Evolutionary conservation across 306 rosid species (phyloP).

Genomic region (Pterocarpus santalinus): DNA sequence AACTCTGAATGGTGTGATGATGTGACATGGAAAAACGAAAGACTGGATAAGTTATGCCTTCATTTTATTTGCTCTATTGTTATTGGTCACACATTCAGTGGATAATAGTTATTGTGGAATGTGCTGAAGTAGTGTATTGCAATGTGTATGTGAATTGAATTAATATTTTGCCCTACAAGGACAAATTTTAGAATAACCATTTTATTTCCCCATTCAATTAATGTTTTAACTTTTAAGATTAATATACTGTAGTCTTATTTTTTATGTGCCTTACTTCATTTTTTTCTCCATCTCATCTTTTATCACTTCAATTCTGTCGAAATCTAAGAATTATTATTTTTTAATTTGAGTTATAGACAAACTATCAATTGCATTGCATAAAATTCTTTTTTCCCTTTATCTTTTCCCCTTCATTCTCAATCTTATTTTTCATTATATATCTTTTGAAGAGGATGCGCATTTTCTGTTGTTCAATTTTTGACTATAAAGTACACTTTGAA

Average conservation of each 20-base stretch:
- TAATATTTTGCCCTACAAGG: background rate
- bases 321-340: conserved; percentile 5
- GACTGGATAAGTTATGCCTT: conserved; percentile 1
- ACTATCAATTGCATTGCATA: conserved; percentile 18
- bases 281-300: conserved; percentile 34
- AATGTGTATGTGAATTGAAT: conserved; percentile 11
- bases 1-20: conserved; percentile 27
- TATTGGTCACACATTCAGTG: conserved; percentile 20
- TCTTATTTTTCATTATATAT: background rate
- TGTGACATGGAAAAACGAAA: conserved; percentile 36
- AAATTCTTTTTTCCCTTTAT: background rate
- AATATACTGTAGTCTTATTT: conserved; percentile 3
- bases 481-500: conserved; percentile 4
- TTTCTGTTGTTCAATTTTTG: background rate
- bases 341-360: conserved; percentile 27
- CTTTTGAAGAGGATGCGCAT: background rate
- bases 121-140: conserved; percentile 13
- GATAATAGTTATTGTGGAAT: conserved; percentile 23
- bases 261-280: conserved; percentile 5
- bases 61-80: background rate
- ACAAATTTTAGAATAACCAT: conserved; percentile 5
- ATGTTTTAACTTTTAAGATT: background rate
- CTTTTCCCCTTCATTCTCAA: background rate
- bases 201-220: conserved; percentile 17
- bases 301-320: conserved; percentile 16